Percentiles rank a stretch among this genome's conserved stretches.
Conservation (phyloP, 305 asterid genomes). For the Fraxinus nigra region DNA sequence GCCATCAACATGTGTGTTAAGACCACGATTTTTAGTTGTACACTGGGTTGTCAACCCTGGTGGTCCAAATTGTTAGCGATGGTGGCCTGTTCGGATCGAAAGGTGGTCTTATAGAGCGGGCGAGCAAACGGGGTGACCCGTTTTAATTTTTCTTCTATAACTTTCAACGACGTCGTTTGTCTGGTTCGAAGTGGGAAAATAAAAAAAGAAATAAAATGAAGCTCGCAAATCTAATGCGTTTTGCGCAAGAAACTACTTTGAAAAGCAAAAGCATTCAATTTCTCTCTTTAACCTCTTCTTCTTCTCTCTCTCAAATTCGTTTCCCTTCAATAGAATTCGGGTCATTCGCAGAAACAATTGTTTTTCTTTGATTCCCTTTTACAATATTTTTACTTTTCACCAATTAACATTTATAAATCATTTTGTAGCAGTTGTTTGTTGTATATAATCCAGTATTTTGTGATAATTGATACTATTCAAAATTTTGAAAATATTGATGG, state of each 20-base stretch:
- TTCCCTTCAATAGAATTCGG: background rate
- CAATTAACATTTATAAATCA: background rate
- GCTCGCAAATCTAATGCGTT: background rate
- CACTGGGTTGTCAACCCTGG: too few species aligned
- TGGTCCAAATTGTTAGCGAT: background rate
- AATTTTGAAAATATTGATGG: slow-evolving; percentile 18
- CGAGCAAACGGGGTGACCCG: background rate
- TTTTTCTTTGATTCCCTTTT: background rate
- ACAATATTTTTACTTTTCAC: background rate
- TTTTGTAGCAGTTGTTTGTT: background rate
- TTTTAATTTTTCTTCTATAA: too few species aligned
- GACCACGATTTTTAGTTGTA: too few species aligned
- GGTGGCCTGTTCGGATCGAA: background rate
- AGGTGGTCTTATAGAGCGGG: background rate
- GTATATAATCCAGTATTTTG: background rate
- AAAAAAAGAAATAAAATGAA: background rate
- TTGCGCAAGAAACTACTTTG: background rate
- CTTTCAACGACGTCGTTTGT: background rate
- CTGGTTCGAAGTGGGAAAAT: background rate
- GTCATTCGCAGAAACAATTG: background rate
- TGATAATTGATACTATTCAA: background rate
- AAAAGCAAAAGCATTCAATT: background rate
- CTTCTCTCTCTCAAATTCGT: background rate
- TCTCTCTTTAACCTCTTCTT: background rate
- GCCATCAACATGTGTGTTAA: too few species aligned